Base-by-base conservation (phyloP, 2,329 filamentous ascomycete genomes). In the Phialemoniopsis sp. region DNA sequence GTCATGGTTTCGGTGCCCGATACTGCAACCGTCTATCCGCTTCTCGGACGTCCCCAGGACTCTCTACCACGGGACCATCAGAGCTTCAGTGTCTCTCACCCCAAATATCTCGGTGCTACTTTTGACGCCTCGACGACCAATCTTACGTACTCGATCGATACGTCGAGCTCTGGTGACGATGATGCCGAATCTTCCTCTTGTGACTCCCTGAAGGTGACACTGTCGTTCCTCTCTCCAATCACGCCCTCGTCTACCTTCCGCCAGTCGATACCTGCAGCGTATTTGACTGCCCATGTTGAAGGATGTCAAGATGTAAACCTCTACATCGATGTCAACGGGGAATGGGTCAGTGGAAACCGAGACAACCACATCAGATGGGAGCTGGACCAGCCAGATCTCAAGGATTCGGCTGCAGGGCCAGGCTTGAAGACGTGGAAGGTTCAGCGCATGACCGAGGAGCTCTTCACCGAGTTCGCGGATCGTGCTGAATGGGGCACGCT, bases 401-500 rank as follows among this genome's bases (percentile, higher is more conserved):
- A 63, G 19, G 40, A 17, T 42, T 44, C 6, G 60, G 64, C 4
- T 64, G 51, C 17, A 58, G 57, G 7, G 34, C 42, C 9, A 59
- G 32, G 29, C 44, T 40, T 86, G 42, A 85, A 87, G 64, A 82
- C 80, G 2, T 88, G 82, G 81, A 77, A 70, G 44, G 68, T 87
- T 21, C 70, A 72, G 40, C 72, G 81, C 30, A 64, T 64, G 42
- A 57, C 70, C 7, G 78, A 91, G 59, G 70, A 84, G 56, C 67
- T 87, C n/a, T 76, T 93, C 39, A 87, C 84, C 1, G 89, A 94
- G 59, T 74, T 74, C 40, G 64, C 64, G 32, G 89, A 94, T 52
- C 82, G 83, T 32, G 77, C 85, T 1, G 88, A 94, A 74, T 94
- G 89, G 89, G 89, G 89, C 4, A 84, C 80, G 19, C 60, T 94